Base-by-base conservation (phyloP, 768 basidiomycete genomes). In the Grammothele lineata region DNA sequence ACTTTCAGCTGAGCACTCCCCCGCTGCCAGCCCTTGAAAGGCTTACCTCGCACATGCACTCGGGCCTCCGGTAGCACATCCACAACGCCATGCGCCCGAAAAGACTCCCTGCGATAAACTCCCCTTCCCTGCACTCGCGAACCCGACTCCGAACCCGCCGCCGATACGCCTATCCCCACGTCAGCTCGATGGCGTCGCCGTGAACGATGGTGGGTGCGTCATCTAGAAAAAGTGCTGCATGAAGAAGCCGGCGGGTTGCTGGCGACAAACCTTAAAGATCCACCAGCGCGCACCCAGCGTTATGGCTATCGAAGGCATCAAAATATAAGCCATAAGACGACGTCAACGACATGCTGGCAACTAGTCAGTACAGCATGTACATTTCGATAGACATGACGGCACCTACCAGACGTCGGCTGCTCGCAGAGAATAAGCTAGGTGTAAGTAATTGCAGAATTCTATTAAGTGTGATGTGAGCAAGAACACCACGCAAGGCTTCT, bases 311-410 rank as follows among this genome's bases (percentile, higher is more conserved):
- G 95, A 99, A 22, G 95, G 95, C 96, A 70, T 78, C 88, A 68
- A 98, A 95, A 70, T 97, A 99, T 63, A 98, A 75, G 89, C 89
- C 89, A 58, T 43, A 39, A 15, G n/a, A 40, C 23, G 37, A n/a
- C 11, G 24, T 32, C 5, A 21, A 22, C 47, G 21, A 37, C 50
- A 25, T 15, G 43, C 56, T 30, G 19, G n/a, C n/a, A n/a, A 3
- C 6, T 44, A 46, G 37, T 25, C 40, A 44, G 45, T 43, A 12
- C 15, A 17, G 5, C 17, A 73, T 82, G 26, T 58, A 89, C 91
- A 98, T 94, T 67, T 99, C 98, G 77, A 99, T 91, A 59, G 98
- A 81, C 55, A 99, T 95, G 64, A 99, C 95, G 52, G 96, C 95
- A 57, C 98, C 77, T 19, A 97, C 95, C 92, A 99, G 44, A 99